Evolutionary conservation across 768 basidiomycete species (phyloP), one percentile per base, ranked within the genome.

Genomic region (Mycena pura): DNA sequence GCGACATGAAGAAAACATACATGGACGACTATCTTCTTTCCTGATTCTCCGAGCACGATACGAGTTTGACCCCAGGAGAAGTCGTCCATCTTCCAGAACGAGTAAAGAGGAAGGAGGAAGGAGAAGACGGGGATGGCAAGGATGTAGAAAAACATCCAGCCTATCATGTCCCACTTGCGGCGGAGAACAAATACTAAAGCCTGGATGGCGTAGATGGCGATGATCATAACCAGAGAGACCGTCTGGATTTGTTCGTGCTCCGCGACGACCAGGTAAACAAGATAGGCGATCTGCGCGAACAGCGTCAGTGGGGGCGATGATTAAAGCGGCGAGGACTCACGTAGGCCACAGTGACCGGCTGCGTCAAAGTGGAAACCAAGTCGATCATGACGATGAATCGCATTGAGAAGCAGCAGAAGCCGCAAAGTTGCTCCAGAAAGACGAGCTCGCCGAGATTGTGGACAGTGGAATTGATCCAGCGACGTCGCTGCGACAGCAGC

Each of bases 331-430:
- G 43, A 50, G 3, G 13, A 85, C 94, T 72, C 71, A 96, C 94
- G 68, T 96, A 97, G 19, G 88, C 92, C 19, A 95, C 91, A 1
- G 90, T 93, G 66, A 95, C 91, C 1, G 93, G 92, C 58, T 91
- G 90, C 25, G 88, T 90, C 53, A 95, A 71, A 2, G 93, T 95
- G 13, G 93, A 95, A 32, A 99, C 72, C 52, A 99, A 78, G 78
- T 99, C 97, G 68, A 99, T 91, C 86, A 99, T 93, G 69, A 99
- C 96, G 34, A 99, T 81, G 73, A 99, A 99, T 13, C 96, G 88
- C 97, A 99, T 99, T 0, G 95, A 97, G 84, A 99, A 99, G 80
- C 94, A 96, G 72, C 96, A 99, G 86, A 99, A 97, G 64, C 94
- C 94, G 70, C 95, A 96, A 22, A 96, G 86, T 60, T 92, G 87